Evolutionary conservation across 768 basidiomycete genomes (phyloP), one percentile per base, ranked within the genome.

Genomic region (Rhodosporidiobolus odoratus): DNA sequence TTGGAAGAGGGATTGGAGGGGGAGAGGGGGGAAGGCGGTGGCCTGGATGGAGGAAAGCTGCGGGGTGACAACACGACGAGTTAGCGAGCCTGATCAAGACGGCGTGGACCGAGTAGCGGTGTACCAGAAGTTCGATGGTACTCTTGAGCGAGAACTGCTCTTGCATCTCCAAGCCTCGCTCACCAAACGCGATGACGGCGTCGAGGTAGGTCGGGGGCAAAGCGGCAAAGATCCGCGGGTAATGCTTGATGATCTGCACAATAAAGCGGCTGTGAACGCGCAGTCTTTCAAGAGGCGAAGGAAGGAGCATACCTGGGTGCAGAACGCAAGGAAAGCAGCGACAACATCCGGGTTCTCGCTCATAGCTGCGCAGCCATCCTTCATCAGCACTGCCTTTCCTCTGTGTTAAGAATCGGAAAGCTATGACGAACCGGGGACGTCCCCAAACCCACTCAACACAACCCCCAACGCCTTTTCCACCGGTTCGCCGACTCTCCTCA

Each of bases 131-230:
- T 23, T 79, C 79, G 37, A 80, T 76, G 4, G 79, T 78, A 10
- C 78, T 71, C 38, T 78, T 78, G 43, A 82, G 75, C 0, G 80
- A 80, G 74, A 81, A 81, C 48, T 80, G 74, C 64, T 82, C 81
- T 48, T 81, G 80, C 40, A 81, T 76, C 7, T 67, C 73, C 0
- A 82, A 72, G 8, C 78, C 81, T 43, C 78, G 71, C 25, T 80
- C 68, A 10, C 78, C 79, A 16, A 82, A 69, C 0, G 75, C 59
- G 74, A 82, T 74, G 59, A 79, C 78, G 3, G 75, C 77, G 58
- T 80, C 77, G 47, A 80, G 72, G 57, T 71, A 71, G 19, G 76
- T 58, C 23, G 77, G 60, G 8, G 78, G 66, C 3, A 79, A 70
- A 9, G 75, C 63, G 16, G 76, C 73, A 61, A 81, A 80, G 6